These are phyloP conservation scores for Ceratobasidium sp. DNA, from an alignment of 1,284 basidiomycete species.

Conservation along the genomic window DNA sequence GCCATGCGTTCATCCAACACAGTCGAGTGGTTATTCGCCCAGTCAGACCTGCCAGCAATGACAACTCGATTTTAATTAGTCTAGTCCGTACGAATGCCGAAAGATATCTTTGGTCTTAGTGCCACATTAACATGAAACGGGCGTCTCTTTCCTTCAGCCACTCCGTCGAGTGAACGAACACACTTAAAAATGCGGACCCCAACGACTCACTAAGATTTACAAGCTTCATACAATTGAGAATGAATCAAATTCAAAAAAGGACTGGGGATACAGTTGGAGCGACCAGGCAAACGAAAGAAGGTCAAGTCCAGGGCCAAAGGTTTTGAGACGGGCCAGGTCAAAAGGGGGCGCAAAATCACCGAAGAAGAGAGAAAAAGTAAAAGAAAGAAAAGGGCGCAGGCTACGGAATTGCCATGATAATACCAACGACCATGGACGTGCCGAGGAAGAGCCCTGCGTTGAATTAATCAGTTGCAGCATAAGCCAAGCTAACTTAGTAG, in stretches of 20 bases:
- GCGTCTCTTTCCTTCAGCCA: neutral
- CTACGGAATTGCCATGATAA: slow-evolving; percentile 46
- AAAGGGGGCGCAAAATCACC: neutral
- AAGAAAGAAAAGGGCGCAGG: neutral
- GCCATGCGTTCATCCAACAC: neutral
- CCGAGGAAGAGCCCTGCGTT: slow-evolving; percentile 40
- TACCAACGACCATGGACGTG: slow-evolving; percentile 38
- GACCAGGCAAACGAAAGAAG: slow-evolving; percentile 8
- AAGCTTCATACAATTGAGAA: slow-evolving; percentile 14
- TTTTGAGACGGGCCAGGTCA: slow-evolving; percentile 16
- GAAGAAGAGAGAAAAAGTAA: neutral
- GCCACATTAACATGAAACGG: no score
- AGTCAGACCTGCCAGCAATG: neutral
- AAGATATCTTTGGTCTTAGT: no score
- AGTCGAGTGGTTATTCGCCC: neutral
- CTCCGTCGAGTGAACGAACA: neutral
- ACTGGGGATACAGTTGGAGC: slow-evolving; percentile 9
- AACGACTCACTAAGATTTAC: slow-evolving; percentile 15
- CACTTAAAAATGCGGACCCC: neutral
- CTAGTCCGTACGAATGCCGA: no score
- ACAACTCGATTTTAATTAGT: neutral
- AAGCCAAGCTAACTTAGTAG: neutral
- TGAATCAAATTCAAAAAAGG: neutral
- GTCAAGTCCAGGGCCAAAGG: slow-evolving; percentile 9
- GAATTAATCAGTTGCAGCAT: neutral